Conservation (phyloP, 305 asterid species). For the Nicotiana rustica region DNA sequence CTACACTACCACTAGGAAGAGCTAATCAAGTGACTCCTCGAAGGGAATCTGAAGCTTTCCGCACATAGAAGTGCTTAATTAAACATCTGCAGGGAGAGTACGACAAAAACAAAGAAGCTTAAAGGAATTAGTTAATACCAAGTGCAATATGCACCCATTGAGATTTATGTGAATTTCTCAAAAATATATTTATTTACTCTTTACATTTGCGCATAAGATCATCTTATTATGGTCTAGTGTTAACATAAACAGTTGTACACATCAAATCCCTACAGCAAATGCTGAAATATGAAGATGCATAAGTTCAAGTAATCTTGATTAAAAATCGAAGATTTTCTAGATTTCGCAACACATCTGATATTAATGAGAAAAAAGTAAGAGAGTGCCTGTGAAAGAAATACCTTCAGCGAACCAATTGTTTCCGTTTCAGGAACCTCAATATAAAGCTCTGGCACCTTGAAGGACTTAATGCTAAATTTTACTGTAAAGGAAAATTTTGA, state of each 20-base stretch:
- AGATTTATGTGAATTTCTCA: background rate
- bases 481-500: conserved; percentile 31
- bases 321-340: background rate
- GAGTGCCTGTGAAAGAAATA: conserved; percentile 38
- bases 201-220: background rate
- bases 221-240: background rate
- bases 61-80: background rate
- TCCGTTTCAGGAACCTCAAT: conserved; percentile 78
- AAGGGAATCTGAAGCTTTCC: too few species aligned
- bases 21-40: too few species aligned
- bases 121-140: background rate
- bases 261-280: background rate
- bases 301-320: background rate
- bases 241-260: background rate
- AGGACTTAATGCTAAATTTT: conserved; percentile 50
- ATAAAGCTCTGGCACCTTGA: conserved; percentile 76
- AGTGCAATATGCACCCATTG: background rate
- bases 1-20: too few species aligned
- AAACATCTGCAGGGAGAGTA: background rate
- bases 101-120: background rate
- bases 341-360: background rate
- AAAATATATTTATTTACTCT: too few species aligned
- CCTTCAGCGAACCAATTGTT: conserved; percentile 79
- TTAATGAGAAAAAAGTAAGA: too few species aligned
- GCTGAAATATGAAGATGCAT: background rate